Percentiles rank a stretch among this genome's conserved stretches.
phyloP scores from a whole-genome alignment of 2,329 filamentous ascomycete genomes.

The Colletotrichum sp. region DNA sequence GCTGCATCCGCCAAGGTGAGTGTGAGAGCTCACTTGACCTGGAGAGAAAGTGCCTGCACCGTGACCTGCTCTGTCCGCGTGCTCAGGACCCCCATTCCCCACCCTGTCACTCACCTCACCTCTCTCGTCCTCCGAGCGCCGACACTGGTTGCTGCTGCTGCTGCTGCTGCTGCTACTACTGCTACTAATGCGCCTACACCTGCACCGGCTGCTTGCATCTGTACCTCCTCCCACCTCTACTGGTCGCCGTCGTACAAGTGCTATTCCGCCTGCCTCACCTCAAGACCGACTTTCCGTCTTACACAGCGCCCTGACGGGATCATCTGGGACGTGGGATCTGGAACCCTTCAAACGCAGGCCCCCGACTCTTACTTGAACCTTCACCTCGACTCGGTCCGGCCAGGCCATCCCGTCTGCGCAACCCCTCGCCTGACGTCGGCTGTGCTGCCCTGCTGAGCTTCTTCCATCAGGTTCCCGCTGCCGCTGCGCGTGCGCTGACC shows the following conservation, averaged over 20 bases:
- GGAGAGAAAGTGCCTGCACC: not conserved
- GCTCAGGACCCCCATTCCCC: conserved; percentile 11
- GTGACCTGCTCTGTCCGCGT: conserved; percentile 18
- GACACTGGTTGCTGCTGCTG: not conserved
- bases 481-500: conserved; percentile 4
- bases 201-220: not conserved
- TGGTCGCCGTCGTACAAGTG: not conserved
- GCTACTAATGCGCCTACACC: not conserved
- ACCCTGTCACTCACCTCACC: not conserved
- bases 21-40: conserved; percentile 15
- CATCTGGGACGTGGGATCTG: not conserved
- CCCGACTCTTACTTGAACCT: not conserved
- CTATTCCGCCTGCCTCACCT: not conserved
- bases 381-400: not conserved
- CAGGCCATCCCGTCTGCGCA: not conserved
- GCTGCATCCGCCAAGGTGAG: not conserved
- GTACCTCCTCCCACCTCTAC: not conserved
- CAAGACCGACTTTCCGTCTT: not conserved
- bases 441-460: not conserved
- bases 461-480: not conserved
- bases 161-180: not conserved
- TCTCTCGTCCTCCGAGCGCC: conserved; percentile 3
- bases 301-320: not conserved
- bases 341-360: not conserved
- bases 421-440: conserved; percentile 5